Percentiles rank a stretch among this genome's conserved stretches.
phyloP scores from a whole-genome alignment of 768 basidiomycete species.

The Dictyophora rubrovolvata region DNA sequence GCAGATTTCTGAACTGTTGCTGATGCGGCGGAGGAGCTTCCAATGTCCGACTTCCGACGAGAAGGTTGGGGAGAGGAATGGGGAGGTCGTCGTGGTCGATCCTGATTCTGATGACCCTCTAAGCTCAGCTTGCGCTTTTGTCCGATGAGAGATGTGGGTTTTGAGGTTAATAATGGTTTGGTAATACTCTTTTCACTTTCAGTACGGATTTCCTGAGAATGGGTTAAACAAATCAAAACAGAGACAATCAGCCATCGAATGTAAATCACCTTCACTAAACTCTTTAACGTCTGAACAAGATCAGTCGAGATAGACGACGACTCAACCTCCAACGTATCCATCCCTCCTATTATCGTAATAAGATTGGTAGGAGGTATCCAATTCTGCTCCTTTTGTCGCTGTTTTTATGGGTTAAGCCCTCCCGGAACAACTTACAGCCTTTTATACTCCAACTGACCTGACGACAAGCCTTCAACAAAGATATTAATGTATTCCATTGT shows the following conservation, averaged over 20 bases:
- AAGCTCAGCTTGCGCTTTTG: slow-evolving; percentile 2
- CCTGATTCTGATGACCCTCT: not conserved
- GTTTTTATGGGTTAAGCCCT: slow-evolving; percentile 18
- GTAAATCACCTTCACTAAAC: not conserved
- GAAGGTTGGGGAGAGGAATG: not conserved
- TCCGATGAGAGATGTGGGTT: not conserved
- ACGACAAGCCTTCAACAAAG: slow-evolving; percentile 18
- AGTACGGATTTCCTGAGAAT: not conserved
- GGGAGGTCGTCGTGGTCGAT: not conserved
- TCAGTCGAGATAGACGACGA: not conserved
- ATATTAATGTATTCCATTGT: slow-evolving; percentile 27
- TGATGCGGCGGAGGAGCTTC: not conserved
- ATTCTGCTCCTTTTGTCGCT: slow-evolving; percentile 33
- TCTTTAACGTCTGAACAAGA: not conserved
- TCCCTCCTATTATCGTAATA: slow-evolving; percentile 22
- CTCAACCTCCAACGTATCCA: not conserved
- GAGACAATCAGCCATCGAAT: not conserved
- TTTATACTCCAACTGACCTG: slow-evolving; percentile 3
- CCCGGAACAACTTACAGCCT: slow-evolving; percentile 5
- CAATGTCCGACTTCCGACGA: not conserved
- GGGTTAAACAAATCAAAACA: not conserved
- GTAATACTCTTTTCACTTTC: not conserved
- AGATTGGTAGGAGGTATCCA: slow-evolving; percentile 37
- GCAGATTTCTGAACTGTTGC: not conserved
- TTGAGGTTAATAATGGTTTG: not conserved